Percentiles rank a stretch among this genome's conserved stretches.
Conservation (phyloP, 345 rosid species). For the Gynandropsis gynandra region DNA sequence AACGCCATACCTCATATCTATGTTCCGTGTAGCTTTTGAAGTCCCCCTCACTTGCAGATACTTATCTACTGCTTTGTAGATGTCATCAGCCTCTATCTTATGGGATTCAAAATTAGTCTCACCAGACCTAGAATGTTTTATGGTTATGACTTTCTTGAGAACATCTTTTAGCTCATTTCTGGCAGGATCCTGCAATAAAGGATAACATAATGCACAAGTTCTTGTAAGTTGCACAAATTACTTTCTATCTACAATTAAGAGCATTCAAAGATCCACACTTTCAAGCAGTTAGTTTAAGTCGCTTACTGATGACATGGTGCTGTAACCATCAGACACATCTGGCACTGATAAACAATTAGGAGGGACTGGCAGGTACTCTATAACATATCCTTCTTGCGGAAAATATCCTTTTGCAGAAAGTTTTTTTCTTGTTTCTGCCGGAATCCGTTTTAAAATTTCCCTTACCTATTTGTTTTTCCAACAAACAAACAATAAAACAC, state of each 20-base stretch:
- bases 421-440: conserved; percentile 57
- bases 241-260: conserved; percentile 9
- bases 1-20: conserved; percentile 51
- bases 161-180: conserved; percentile 67
- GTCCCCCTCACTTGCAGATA: conserved; percentile 84
- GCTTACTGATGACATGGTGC: conserved; percentile 78
- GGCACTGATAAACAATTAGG: conserved; percentile 94
- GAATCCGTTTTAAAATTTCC: conserved; percentile 71
- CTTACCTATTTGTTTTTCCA: conserved; percentile 41
- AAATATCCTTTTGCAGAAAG: conserved; percentile 72
- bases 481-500: conserved; percentile 15
- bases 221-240: conserved; percentile 13
- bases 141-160: conserved; percentile 61
- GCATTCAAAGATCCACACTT: conserved; percentile 12
- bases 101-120: conserved; percentile 81
- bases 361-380: conserved; percentile 79
- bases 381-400: conserved; percentile 86
- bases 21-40: conserved; percentile 54
- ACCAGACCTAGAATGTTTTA: conserved; percentile 67
- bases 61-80: conserved; percentile 60
- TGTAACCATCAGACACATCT: conserved; percentile 76
- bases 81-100: conserved; percentile 60
- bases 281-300: conserved; percentile 10
- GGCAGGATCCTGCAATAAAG: conserved; percentile 67
- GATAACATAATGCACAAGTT: conserved; percentile 14